Percentiles rank a stretch among this genome's conserved stretches.
phyloP scores from a whole-genome alignment of 2,329 filamentous ascomycete species.

The Microascus cirrosus region DNA sequence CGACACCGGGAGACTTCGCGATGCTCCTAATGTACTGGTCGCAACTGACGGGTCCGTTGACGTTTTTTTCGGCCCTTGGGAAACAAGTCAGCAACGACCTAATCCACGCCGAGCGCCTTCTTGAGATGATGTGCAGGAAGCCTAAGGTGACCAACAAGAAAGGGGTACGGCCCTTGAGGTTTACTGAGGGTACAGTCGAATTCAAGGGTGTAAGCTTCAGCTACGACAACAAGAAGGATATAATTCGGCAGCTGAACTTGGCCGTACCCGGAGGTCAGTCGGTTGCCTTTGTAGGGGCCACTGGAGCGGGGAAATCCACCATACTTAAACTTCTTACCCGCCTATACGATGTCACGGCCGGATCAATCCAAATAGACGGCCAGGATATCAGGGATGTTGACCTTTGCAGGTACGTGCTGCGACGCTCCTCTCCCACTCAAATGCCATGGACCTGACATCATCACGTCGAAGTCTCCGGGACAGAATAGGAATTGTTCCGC shows the following conservation, averaged over 20 bases:
- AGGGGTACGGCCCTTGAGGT: slow-evolving; percentile 35
- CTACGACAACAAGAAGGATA: slow-evolving; percentile 47
- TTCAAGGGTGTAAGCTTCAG: slow-evolving; percentile 46
- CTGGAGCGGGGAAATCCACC: slow-evolving; percentile 48
- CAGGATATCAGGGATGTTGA: slow-evolving; percentile 45
- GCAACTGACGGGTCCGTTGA: slow-evolving; percentile 58
- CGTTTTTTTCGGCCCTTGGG: slow-evolving; percentile 53
- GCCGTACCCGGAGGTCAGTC: slow-evolving; percentile 38
- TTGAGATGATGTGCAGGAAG: slow-evolving; percentile 47
- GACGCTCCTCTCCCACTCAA: background rate
- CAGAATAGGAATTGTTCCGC: slow-evolving; percentile 44
- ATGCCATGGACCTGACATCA: background rate
- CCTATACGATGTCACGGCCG: slow-evolving; percentile 44
- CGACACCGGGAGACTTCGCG: slow-evolving; percentile 57
- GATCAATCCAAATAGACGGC: slow-evolving; percentile 42
- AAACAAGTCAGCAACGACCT: slow-evolving; percentile 45
- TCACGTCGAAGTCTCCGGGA: slow-evolving; percentile 30
- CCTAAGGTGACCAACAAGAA: slow-evolving; percentile 42
- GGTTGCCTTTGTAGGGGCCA: slow-evolving; percentile 49
- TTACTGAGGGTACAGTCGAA: slow-evolving; percentile 39
- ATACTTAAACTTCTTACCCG: slow-evolving; percentile 46
- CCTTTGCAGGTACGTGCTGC: slow-evolving; percentile 27
- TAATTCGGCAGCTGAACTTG: slow-evolving; percentile 43
- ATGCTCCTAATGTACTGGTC: slow-evolving; percentile 65
- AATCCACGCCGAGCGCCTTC: slow-evolving; percentile 44